These are phyloP conservation scores for Zygosaccharomyces sapae DNA, from an alignment of 1,139 yeast species.

Conservation along the genomic window DNA sequence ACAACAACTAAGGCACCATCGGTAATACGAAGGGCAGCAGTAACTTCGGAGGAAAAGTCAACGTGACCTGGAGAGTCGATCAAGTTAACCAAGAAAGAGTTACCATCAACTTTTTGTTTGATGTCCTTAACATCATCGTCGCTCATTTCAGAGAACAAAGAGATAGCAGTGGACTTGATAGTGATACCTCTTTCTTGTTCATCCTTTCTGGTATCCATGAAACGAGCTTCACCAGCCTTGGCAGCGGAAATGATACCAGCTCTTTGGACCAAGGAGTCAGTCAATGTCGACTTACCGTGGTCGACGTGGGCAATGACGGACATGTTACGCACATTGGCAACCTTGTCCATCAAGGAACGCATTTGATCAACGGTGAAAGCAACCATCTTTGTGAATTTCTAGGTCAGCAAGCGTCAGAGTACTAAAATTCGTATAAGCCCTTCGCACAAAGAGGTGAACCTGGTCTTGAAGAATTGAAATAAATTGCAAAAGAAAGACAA, in stretches of 20 bases:
- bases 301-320: constrained; percentile 99
- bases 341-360: constrained; percentile 99
- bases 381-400: constrained; percentile 34
- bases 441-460: constrained; percentile 14
- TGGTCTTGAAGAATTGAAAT: constrained; percentile 3
- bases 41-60: constrained; percentile 99
- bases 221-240: constrained; percentile 99
- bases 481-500: constrained; percentile 1
- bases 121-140: constrained; percentile 95
- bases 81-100: constrained; percentile 93
- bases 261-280: constrained; percentile 97
- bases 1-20: constrained; percentile 99
- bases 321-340: constrained; percentile 99
- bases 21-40: constrained; percentile 99
- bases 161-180: constrained; percentile 97
- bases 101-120: constrained; percentile 91
- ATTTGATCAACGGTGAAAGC: constrained; percentile 64
- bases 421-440: constrained; percentile 11
- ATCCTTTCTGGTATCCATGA: constrained; percentile 99
- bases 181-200: constrained; percentile 99
- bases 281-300: constrained; percentile 99
- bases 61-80: constrained; percentile 99
- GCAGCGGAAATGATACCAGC: constrained; percentile 99
- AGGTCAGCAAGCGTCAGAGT: constrained; percentile 8
- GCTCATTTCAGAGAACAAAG: constrained; percentile 83